Evolutionary conservation across 768 basidiomycete species (phyloP), one percentile per base, ranked within the genome.

Genomic region (Boletellus ananas): DNA sequence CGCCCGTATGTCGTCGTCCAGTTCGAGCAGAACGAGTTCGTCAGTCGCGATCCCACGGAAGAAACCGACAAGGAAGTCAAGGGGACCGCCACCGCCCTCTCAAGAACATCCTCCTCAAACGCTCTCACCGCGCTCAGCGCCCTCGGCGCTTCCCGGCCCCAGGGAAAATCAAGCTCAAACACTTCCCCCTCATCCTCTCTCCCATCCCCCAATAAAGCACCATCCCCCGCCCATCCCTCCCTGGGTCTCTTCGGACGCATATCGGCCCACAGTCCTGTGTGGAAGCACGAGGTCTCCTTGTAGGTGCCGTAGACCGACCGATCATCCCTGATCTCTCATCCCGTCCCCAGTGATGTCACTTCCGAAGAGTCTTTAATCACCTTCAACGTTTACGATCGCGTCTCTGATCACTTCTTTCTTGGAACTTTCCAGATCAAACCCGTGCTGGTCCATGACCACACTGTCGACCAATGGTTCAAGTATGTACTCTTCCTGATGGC

Each of bases 231-330:
- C 45, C 46, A 50, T 50, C 54, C 66, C 33, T 61, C 61, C 1
- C 75, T 74, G 43, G 68, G 74, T 6, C 76, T 87, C 45, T 85
- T 90, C 59, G 79, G 80, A 52, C 76, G 83, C 44, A 68, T 81
- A 34, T 84, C 83, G 17, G 78, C 90, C 49, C 79, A 90, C 63
- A 97, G 93, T 73, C 95, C 96, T 11, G 85, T 94, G 18, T 99
- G 96, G 96, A 99, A 99, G 72, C 95, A 98, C 67, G 89, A 98
- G 68, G 96, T 98, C 31, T 85, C 90, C 38, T 99, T 99, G 95
- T 97, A 70, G 71, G 94, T 79, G 27, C 46, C 55, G 21, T 57
- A 27, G 18, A 23, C 38, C 18, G 13, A 43, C 50, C 45, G 57
- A 53, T 47, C 37, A 44, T 50, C 38, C 52, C 27, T 47, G 36